Percentiles rank a stretch among this genome's conserved stretches.
These are phyloP conservation scores for Apiotrichum laibachii DNA, from an alignment of 1,284 basidiomycete species.

Conservation along the genomic window DNA sequence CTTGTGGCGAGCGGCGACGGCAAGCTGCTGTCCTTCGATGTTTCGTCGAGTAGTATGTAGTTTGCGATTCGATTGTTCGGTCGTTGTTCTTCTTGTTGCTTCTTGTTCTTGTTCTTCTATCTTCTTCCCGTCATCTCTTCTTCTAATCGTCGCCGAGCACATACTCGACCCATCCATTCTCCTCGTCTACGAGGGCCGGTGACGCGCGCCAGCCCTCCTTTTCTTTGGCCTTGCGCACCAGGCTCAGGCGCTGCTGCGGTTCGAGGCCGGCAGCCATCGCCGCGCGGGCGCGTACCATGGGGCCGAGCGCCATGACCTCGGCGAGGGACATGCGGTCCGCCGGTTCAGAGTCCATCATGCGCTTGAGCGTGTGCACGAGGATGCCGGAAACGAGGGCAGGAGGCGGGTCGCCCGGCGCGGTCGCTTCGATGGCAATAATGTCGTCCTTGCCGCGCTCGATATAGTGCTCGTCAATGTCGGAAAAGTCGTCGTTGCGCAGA, in stretches of 20 bases:
- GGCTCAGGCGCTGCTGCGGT: no score
- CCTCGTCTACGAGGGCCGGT: constrained; percentile 26
- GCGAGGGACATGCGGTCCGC: constrained; percentile 59
- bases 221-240: not conserved
- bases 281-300: constrained; percentile 61
- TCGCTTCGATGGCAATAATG: constrained; percentile 4
- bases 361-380: constrained; percentile 65
- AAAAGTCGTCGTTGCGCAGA: constrained; percentile 85
- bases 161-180: constrained; percentile 18
- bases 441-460: constrained; percentile 20
- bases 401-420: constrained; percentile 11
- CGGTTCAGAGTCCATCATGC: constrained; percentile 75
- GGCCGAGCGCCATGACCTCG: constrained; percentile 59
- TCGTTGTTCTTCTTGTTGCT: not conserved
- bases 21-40: no score
- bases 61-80: not conserved
- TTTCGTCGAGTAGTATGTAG: no score
- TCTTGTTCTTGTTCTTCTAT: not conserved
- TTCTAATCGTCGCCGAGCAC: constrained; percentile 4
- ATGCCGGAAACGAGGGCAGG: constrained; percentile 58
- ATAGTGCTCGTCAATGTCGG: constrained; percentile 66
- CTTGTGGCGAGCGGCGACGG: no score
- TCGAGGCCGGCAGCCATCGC: constrained; percentile 12
- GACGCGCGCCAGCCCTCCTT: constrained; percentile 12
- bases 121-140: not conserved